phyloP scores from a whole-genome alignment of 306 rosid genomes.

The Castanospermum australe region DNA sequence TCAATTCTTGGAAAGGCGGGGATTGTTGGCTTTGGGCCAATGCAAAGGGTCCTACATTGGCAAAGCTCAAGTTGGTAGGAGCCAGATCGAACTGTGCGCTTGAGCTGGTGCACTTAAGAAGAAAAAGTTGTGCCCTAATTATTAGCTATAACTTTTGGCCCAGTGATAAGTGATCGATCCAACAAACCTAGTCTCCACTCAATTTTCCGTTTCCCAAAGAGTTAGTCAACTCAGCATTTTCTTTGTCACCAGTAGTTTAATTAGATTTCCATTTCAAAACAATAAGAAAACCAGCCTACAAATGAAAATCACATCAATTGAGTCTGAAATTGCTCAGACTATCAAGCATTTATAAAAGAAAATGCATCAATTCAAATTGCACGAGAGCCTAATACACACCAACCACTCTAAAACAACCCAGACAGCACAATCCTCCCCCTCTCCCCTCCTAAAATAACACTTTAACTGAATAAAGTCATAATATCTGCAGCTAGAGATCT shows the following conservation, averaged over 20 bases:
- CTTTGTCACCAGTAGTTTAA: neutral
- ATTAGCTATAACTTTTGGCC: too few species aligned
- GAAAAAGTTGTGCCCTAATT: too few species aligned
- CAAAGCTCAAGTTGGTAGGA: too few species aligned
- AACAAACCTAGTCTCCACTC: too few species aligned
- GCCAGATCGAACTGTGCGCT: too few species aligned
- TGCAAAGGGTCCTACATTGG: too few species aligned
- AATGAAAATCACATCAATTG: neutral
- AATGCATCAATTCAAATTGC: neutral
- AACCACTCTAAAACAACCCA: neutral
- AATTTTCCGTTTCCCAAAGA: neutral
- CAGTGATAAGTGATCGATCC: too few species aligned
- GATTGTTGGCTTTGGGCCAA: too few species aligned
- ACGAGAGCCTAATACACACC: neutral
- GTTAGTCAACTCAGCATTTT: neutral
- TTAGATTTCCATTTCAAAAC: neutral
- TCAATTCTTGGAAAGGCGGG: too few species aligned
- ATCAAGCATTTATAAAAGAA: neutral
- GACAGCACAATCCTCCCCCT: neutral
- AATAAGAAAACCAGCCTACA: neutral
- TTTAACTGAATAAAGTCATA: neutral
- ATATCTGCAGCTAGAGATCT: neutral
- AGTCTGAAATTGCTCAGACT: neutral
- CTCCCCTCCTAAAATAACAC: neutral
- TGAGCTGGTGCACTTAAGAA: too few species aligned